Evolutionary conservation across 495 filamentous ascomycete genomes (phyloP).

Genomic region (Penicillium mononematosum): DNA sequence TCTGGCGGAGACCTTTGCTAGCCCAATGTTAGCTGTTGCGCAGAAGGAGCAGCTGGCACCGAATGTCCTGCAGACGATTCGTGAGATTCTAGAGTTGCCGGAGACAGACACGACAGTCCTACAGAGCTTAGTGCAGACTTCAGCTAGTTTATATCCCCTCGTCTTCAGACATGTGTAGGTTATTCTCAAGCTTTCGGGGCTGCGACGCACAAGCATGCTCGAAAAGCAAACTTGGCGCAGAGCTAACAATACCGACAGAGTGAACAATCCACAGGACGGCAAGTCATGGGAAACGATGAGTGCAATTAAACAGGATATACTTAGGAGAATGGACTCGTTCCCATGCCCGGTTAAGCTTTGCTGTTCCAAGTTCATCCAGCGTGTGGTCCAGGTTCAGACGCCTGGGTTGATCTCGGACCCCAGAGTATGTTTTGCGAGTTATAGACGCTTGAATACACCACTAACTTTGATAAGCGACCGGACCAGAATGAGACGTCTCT

Average conservation of each 20-base stretch:
- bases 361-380: constrained; percentile 95
- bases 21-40: constrained; percentile 65
- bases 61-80: constrained; percentile 69
- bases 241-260: constrained; percentile 55
- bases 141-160: constrained; percentile 86
- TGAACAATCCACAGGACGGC: constrained; percentile 76
- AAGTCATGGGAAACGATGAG: constrained; percentile 83
- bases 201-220: not conserved
- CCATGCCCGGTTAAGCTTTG: constrained; percentile 75
- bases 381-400: constrained; percentile 89
- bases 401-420: constrained; percentile 78
- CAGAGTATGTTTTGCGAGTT: constrained; percentile 57
- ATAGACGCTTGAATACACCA: constrained; percentile 5
- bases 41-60: constrained; percentile 77
- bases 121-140: constrained; percentile 78
- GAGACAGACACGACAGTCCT: constrained; percentile 70
- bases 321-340: constrained; percentile 84
- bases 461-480: constrained; percentile 58
- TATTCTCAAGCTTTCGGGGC: constrained; percentile 9
- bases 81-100: constrained; percentile 68
- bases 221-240: not conserved
- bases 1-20: constrained; percentile 91
- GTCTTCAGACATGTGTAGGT: constrained; percentile 93
- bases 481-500: constrained; percentile 87
- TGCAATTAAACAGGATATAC: constrained; percentile 82